Base-by-base conservation (phyloP, 2,329 filamentous ascomycete species). In the Aspergillus sclerotialis region DNA sequence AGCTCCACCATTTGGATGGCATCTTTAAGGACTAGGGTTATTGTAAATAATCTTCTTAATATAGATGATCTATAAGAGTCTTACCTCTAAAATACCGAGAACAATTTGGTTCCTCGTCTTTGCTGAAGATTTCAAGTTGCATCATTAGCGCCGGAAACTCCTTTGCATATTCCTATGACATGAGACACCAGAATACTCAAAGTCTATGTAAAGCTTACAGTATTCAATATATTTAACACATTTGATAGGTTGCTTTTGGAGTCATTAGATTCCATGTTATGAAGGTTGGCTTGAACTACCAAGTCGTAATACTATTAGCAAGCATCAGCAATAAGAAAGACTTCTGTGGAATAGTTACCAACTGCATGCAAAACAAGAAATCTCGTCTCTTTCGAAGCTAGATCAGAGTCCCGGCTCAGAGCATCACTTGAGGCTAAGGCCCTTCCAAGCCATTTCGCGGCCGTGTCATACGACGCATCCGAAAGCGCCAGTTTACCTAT, bases 371-470 rank as follows among this genome's bases (percentile, higher is more conserved):
- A 70, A 16, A 88, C 75, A 13, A 76, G 72, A 8, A 84, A 61
- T 21, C 76, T 73, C 19, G 90, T 67, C 35, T 89, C 79, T 15
- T 73, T 59, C 1, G 75, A 75, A 43, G 80, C 73, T 5, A 68
- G 61, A 17, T 78, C 78, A 3, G 82, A 58, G 12, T 63, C 58
- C 14, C 78, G 73, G 0, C 52, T 49, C 4, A 33, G 37, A 11
- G 36, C 7, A 32, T 73, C 70, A 16, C 89, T 65, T 17, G 79
- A 50, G 8, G 77, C 64, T 31, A 76, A 69, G 3, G 84, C 79
- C 43, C 84, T 73, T 36, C 80, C 72, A 1, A 94, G 64, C 92
- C 90, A 96, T 48, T 73, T 78, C 2, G 72, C 55, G 1, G 85
- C 82, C 28, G 71, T 53, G 1, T 61, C 48, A 42, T 70, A 70